Evolutionary conservation across 2,329 filamentous ascomycete species (phyloP).

Genomic region (Xenoacremonium recifei): DNA sequence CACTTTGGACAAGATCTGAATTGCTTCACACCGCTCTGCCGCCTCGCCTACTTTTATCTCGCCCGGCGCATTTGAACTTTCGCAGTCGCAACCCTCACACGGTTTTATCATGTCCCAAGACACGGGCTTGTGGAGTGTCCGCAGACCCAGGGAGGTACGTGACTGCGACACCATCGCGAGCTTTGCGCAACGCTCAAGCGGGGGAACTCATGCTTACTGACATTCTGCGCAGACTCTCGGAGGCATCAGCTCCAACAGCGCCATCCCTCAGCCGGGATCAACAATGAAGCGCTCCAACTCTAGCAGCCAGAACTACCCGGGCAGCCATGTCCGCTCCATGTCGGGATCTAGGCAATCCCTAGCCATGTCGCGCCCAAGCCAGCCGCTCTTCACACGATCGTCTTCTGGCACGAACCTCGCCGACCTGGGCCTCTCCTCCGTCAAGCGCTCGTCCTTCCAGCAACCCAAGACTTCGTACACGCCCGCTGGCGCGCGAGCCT

Average conservation of each 20-base stretch:
- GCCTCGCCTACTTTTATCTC: too few species aligned
- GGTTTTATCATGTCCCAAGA: constrained; percentile 73
- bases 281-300: constrained; percentile 92
- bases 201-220: constrained; percentile 15
- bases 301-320: constrained; percentile 62
- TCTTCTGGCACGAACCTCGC: constrained; percentile 80
- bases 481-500: constrained; percentile 42
- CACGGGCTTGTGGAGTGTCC: constrained; percentile 84
- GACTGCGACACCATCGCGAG: too few species aligned
- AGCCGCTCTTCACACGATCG: constrained; percentile 82
- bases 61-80: constrained; percentile 2
- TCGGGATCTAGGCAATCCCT: constrained; percentile 85
- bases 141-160: constrained; percentile 82
- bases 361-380: constrained; percentile 76
- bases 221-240: constrained; percentile 70
- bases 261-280: constrained; percentile 86
- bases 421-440: constrained; percentile 78
- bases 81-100: constrained; percentile 15
- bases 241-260: constrained; percentile 76
- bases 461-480: constrained; percentile 68
- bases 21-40: too few species aligned
- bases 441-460: constrained; percentile 78
- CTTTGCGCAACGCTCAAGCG: constrained; percentile 1
- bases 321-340: constrained; percentile 74
- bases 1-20: constrained; percentile 9